A percentile compares a stretch with the other conserved stretches of the same genome.
Evolutionary conservation across 148 eudicot species (phyloP).

Genomic region (Chenopodium berlandieri): DNA sequence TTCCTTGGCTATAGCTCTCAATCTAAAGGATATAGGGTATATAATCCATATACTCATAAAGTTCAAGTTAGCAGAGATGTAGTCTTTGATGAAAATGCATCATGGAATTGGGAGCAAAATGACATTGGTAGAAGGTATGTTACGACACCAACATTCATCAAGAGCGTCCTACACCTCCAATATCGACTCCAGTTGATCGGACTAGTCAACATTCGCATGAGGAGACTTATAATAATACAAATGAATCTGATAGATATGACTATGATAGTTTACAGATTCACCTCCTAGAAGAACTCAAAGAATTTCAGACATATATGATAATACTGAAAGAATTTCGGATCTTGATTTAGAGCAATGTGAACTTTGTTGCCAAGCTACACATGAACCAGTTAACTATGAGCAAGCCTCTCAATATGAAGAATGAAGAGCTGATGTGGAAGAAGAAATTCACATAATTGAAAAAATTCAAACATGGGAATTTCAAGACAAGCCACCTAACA

Average conservation of each 20-base stretch:
- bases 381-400: not conserved
- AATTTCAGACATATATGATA: not conserved
- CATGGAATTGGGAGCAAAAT: constrained; percentile 1
- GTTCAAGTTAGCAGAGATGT: not conserved
- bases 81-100: not conserved
- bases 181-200: not conserved
- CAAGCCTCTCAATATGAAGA: not conserved
- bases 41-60: not conserved
- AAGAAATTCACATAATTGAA: too few relatives aligned
- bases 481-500: too few relatives aligned
- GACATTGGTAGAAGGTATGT: not conserved
- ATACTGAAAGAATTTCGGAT: not conserved
- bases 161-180: not conserved
- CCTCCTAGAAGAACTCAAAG: not conserved
- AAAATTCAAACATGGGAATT: too few relatives aligned
- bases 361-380: not conserved
- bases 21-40: not conserved
- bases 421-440: too few relatives aligned
- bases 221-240: not conserved
- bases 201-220: not conserved
- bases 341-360: constrained; percentile 16
- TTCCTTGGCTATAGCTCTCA: not conserved
- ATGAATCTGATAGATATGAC: not conserved
- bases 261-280: not conserved
- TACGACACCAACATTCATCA: not conserved